A percentile compares a stretch with the other conserved stretches of the same genome.
These are phyloP conservation scores for Agrostemma githago DNA, from an alignment of 148 eudicot species.

Conservation along the genomic window DNA sequence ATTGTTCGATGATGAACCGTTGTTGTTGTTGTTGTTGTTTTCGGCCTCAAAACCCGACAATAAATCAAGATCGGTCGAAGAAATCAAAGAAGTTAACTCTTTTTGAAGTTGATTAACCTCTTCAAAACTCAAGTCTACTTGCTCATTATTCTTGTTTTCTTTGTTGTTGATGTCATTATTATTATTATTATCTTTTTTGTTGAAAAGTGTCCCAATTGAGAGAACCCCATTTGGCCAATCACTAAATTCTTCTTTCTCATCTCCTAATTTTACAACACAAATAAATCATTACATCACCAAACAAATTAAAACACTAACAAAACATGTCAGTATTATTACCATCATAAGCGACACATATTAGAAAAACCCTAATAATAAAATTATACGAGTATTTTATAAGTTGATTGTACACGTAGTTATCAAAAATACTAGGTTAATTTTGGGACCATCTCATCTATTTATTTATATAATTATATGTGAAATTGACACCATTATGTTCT, in stretches of 20 bases:
- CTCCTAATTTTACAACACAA: slow-evolving; percentile 25
- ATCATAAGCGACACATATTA: background rate
- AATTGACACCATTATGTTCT: no score
- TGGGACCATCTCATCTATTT: no score
- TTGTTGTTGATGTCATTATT: slow-evolving; percentile 18
- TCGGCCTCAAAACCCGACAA: slow-evolving; percentile 17
- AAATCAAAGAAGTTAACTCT: slow-evolving; percentile 31
- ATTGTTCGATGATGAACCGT: background rate
- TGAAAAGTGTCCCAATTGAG: slow-evolving; percentile 74
- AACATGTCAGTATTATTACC: background rate
- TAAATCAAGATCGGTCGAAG: slow-evolving; percentile 12
- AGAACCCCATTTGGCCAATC: slow-evolving; percentile 80
- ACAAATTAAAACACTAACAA: background rate
- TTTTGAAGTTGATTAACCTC: slow-evolving; percentile 40
- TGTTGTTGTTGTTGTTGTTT: background rate
- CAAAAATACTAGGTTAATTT: no score
- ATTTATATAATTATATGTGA: no score
- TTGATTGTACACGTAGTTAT: no score
- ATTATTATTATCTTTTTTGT: slow-evolving; percentile 24
- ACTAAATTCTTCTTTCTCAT: slow-evolving; percentile 52
- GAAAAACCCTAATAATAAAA: no score
- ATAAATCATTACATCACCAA: background rate
- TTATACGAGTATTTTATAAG: no score
- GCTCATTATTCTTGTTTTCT: slow-evolving; percentile 6
- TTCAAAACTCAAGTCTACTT: slow-evolving; percentile 33